Evolutionary conservation across 2,329 filamentous ascomycete genomes (phyloP), one percentile per base, ranked within the genome.

Genomic region (Graphium sp.): DNA sequence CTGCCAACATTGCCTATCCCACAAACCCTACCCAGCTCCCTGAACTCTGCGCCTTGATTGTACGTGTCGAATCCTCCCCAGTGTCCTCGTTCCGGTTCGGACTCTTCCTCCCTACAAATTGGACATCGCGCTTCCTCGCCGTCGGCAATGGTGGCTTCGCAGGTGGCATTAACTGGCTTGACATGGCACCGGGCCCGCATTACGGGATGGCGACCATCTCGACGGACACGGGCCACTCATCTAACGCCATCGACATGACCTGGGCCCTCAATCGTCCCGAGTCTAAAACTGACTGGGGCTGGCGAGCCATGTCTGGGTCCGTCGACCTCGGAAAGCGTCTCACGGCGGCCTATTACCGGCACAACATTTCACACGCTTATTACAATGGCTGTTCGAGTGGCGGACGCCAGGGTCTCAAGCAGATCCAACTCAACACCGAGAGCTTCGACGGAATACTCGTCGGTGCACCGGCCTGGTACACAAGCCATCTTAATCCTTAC

Each of bases 361-460:
- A 41, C 0, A 49, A 54, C 2, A 13, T 25, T 11, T 41, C 46
- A 2, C 62, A 59, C 39, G 60, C 54, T n/a, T 74, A 73, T 43
- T 73, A 61, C 34, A 40, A 60, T 3, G 69, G 69, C 6, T 74
- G 69, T 39, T 72, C 65, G 0, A 60, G 64, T 0, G 70, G 71
- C 6, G 68, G 70, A 1, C 52, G 68, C 0, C 64, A 74, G 47
- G 69, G 65, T 4, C 47, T 68, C 19, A 63, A 62, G 30, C 56
- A 58, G 6, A 57, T 62, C 0, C 57, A 73, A 36, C 40, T 47
- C 10, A 70, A 58, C 34, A 65, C 69, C 0, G 48, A 59, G 0
- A 65, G 71, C 34, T 73, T 69, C 29, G 64, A 74, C 29, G 66
- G 66, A 13, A 55, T 70, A 14, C 44, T 71, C 2, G 65, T 62